These are phyloP conservation scores for Irpex sp. DNA, from an alignment of 1,284 basidiomycete species.

Conservation along the genomic window DNA sequence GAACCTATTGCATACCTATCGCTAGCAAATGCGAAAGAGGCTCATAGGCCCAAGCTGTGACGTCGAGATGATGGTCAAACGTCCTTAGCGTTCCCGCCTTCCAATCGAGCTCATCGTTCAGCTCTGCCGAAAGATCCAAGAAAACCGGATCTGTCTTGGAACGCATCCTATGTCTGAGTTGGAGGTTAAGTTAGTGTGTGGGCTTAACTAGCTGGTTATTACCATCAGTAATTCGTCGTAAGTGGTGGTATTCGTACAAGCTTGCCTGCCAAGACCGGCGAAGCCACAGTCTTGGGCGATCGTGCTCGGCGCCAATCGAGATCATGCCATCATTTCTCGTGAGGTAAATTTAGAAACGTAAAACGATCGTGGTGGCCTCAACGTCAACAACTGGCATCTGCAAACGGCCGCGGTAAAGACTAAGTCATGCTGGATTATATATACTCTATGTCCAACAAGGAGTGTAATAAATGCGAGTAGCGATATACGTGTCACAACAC, in stretches of 20 bases:
- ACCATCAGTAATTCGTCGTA: neutral
- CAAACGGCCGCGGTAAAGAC: too few species aligned
- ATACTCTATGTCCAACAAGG: neutral
- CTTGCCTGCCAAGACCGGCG: neutral
- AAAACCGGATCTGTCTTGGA: conserved; percentile 1
- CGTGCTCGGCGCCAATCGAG: too few species aligned
- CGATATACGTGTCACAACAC: neutral
- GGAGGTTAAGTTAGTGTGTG: neutral
- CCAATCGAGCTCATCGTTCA: conserved; percentile 56
- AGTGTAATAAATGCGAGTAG: neutral
- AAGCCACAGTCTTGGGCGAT: too few species aligned
- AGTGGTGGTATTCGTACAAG: neutral
- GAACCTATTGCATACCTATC: conserved; percentile 39
- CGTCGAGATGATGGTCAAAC: conserved; percentile 48
- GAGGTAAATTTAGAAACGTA: neutral
- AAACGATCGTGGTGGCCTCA: neutral
- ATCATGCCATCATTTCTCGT: too few species aligned
- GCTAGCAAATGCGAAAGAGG: conserved; percentile 72
- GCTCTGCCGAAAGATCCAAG: conserved; percentile 48
- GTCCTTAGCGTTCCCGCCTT: conserved; percentile 41
- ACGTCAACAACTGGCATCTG: neutral
- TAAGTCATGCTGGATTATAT: neutral
- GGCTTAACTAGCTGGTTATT: neutral
- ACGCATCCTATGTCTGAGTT: neutral
- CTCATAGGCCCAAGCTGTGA: conserved; percentile 62